Base-by-base conservation (phyloP, 1,284 basidiomycete species). In the Wolfiporia cocos region DNA sequence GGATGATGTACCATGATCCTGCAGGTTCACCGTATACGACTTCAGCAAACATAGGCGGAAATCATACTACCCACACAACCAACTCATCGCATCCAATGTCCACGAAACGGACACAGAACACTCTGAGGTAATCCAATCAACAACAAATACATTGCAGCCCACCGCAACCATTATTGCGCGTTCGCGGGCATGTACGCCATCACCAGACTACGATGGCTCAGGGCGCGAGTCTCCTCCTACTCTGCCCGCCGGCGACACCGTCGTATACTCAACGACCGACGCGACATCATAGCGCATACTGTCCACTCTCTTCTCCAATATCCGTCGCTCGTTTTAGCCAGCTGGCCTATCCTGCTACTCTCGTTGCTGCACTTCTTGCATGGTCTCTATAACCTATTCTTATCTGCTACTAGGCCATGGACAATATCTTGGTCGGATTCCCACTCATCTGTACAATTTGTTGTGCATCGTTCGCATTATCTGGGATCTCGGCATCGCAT, bases 61-160 rank as follows among this genome's bases (percentile, higher is more conserved):
- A 58, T 84, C 86, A 17, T 90, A 90, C 57, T 89, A 89, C 58
- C 84, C 86, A 20, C 80, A 86, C 54, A 86, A 85, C 56, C 79
- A 86, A 54, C 76, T 80, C 17, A 70, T 86, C 43, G 62, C 71
- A 26, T 67, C 70, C 14, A 52, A 73, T 11, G 67, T 63, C 26
- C 69, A 70, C 30, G 65, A 73, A 9, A 68, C 68, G n/a, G 74
- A 68, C 17, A 38, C 46, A 3, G 61, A 61, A 15, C 58, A 57
- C 2, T 46, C 50, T 18, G 40, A 54, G 10, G 49, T 64, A n/a
- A 44, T 61, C 17, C 69, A 63, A 40, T 69, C 67, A 3, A 58
- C 66, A 26, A 68, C 70, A 12, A 67, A 67, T 34, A 73, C 70
- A 9, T 53, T 70, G 15, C 57, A 66, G 3, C 70, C 69, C n/a